These are phyloP conservation scores for Quercus tomentella DNA, from an alignment of 331 rosid genomes.

Conservation along the genomic window DNA sequence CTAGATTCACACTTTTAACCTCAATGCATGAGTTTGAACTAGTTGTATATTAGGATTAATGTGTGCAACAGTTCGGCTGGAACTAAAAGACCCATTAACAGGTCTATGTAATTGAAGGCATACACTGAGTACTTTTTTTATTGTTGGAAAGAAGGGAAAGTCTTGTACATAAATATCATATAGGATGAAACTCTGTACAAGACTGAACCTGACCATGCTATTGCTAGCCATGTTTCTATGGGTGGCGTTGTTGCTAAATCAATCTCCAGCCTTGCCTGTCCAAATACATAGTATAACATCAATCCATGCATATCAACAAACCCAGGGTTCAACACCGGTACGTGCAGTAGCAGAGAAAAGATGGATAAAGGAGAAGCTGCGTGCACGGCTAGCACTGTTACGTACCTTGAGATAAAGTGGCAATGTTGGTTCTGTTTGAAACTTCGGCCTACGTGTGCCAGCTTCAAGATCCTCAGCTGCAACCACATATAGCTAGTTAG, in stretches of 20 bases:
- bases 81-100: slow-evolving; percentile 18
- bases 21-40: slow-evolving; percentile 12
- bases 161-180: slow-evolving; percentile 71
- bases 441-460: slow-evolving; percentile 52
- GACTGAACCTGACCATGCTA: slow-evolving; percentile 88
- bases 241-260: slow-evolving; percentile 56
- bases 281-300: slow-evolving; percentile 67
- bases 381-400: slow-evolving; percentile 17
- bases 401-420: slow-evolving; percentile 97
- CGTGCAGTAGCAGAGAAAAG: slow-evolving; percentile 23
- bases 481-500: slow-evolving; percentile 15
- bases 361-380: slow-evolving; percentile 13
- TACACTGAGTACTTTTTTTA: not conserved
- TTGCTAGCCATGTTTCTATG: slow-evolving; percentile 75
- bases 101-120: not conserved
- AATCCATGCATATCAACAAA: slow-evolving; percentile 33
- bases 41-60: not conserved
- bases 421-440: slow-evolving; percentile 81
- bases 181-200: slow-evolving; percentile 73
- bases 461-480: slow-evolving; percentile 96
- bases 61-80: slow-evolving; percentile 7
- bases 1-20: not conserved
- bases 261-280: slow-evolving; percentile 69
- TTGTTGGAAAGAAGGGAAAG: slow-evolving; percentile 52
- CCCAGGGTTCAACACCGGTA: slow-evolving; percentile 30